A percentile compares a stretch with the other conserved stretches of the same genome.
Conservation (phyloP, 257 asterid genomes). For the Linaria vulgaris region DNA sequence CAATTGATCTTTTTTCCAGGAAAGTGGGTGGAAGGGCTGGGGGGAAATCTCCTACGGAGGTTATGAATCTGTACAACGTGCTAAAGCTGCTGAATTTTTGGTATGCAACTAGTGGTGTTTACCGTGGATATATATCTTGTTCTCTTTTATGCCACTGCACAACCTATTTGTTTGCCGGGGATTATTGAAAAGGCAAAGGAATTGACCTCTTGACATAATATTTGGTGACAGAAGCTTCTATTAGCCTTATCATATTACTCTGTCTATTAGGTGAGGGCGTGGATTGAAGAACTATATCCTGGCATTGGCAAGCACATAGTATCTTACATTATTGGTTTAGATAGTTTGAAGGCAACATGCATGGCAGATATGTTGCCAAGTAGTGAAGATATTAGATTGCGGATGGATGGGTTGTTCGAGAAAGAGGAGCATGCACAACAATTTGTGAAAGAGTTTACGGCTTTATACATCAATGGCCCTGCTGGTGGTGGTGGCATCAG, state of each 20-base stretch:
- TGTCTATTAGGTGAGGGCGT: constrained; percentile 72
- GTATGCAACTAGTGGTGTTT: constrained; percentile 37
- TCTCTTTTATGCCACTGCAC: constrained; percentile 10
- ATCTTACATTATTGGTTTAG: constrained; percentile 85
- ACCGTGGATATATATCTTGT: constrained; percentile 11
- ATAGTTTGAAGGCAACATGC: constrained; percentile 68
- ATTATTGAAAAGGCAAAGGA: constrained; percentile 17
- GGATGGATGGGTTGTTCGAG: constrained; percentile 94
- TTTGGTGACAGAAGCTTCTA: constrained; percentile 14
- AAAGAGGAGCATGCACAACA: constrained; percentile 76
- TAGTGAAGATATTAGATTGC: constrained; percentile 67
- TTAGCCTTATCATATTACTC: constrained; percentile 12
- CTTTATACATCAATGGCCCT: constrained; percentile 98
- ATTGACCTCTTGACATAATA: constrained; percentile 14
- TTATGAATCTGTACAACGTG: constrained; percentile 64
- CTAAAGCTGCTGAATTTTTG: constrained; percentile 89
- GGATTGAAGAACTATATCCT: constrained; percentile 86
- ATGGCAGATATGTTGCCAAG: constrained; percentile 25
- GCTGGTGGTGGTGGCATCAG: constrained; percentile 99
- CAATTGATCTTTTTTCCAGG: constrained; percentile 44
- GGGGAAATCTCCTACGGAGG: constrained; percentile 99
- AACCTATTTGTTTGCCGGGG: neutral
- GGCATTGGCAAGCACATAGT: constrained; percentile 45
- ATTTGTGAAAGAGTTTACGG: constrained; percentile 73
- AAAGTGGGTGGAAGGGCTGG: constrained; percentile 97